Conservation (phyloP, 2,329 filamentous ascomycete genomes). For the Diplodia seriata region DNA sequence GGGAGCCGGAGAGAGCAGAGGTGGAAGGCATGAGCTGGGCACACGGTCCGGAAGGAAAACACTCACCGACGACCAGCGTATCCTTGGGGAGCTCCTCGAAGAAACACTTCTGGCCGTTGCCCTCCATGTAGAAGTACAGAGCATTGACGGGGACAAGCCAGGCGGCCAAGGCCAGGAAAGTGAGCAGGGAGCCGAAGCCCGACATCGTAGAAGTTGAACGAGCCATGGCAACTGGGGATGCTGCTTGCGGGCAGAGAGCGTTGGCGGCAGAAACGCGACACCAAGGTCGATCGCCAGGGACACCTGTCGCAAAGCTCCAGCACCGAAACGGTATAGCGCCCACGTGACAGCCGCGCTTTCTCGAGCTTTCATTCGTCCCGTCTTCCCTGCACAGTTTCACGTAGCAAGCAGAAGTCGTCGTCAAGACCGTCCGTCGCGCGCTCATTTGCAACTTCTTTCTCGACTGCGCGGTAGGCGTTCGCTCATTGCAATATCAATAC, state of each 20-base stretch:
- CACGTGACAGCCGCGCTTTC: slow-evolving; percentile 19
- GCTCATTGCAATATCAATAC: too few species aligned
- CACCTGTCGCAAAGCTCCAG: slow-evolving; percentile 30
- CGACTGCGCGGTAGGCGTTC: too few species aligned
- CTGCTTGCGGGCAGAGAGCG: slow-evolving; percentile 18
- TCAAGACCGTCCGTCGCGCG: too few species aligned
- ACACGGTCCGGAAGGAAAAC: neutral
- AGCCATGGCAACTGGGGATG: slow-evolving; percentile 29
- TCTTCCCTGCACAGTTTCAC: too few species aligned
- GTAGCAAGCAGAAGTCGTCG: too few species aligned
- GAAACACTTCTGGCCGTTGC: slow-evolving; percentile 88
- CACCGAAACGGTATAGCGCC: slow-evolving; percentile 25
- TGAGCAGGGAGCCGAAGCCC: slow-evolving; percentile 46
- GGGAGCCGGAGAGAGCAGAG: too few species aligned
- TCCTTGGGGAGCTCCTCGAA: slow-evolving; percentile 98
- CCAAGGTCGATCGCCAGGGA: slow-evolving; percentile 30
- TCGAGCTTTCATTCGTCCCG: neutral
- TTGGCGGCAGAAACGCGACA: slow-evolving; percentile 21
- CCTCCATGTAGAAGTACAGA: slow-evolving; percentile 95
- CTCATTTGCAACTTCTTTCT: too few species aligned
- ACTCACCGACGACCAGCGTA: slow-evolving; percentile 85
- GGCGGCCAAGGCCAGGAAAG: slow-evolving; percentile 70
- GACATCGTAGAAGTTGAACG: slow-evolving; percentile 25
- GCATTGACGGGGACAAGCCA: slow-evolving; percentile 72
- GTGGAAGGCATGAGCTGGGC: neutral